Evolutionary conservation across 2,329 filamentous ascomycete genomes (phyloP), one percentile per base, ranked within the genome.

Genomic region (Chalaropsis thielavioides): DNA sequence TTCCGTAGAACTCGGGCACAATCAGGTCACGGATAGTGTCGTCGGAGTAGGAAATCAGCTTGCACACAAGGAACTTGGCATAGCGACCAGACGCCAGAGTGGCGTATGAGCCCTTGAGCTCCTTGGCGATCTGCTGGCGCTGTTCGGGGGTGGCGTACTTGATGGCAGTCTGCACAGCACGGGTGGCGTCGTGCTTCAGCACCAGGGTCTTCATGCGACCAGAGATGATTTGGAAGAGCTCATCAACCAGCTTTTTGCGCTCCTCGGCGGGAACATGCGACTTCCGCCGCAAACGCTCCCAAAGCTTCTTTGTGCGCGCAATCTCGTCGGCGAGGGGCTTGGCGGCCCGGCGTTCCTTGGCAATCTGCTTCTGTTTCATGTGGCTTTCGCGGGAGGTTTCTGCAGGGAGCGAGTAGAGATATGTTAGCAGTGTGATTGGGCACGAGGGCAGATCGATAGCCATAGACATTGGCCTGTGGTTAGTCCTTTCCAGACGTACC

Each of bases 111-210:
- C 92, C 91, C 75, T 89, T 85, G 65, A 99, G 81, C 75, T 99
- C 94, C 66, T 79, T 80, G 8, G 92, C 90, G 71, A 99, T 96
- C 77, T 87, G 84, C 75, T 87, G 89, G 72, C 90, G 83, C 76
- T 96, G 92, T 67, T 89, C 87, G 64, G 85, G 80, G 58, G 87
- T 95, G 60, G 90, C 88, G 76, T 99, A 99, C 76, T 99, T 99
- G 76, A 99, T 84, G 44, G 92, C 94, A 13, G 92, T 96, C 77
- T 99, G 94, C 31, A 99, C 88, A 51, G 96, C 91, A 70, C 94
- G 84, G n/a, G 96, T 92, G 43, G 91, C 90, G 74, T 99, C 94
- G 75, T 99, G 94, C 82, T 99, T 99, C 77, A 99, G 89, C 22
- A 96, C 92, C 70, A 97, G 96, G 68, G 97, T 94, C 75, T 90